Evolutionary conservation across 257 asterid genomes (phyloP), one percentile per base, ranked within the genome.

Genomic region (Petunia secreta): DNA sequence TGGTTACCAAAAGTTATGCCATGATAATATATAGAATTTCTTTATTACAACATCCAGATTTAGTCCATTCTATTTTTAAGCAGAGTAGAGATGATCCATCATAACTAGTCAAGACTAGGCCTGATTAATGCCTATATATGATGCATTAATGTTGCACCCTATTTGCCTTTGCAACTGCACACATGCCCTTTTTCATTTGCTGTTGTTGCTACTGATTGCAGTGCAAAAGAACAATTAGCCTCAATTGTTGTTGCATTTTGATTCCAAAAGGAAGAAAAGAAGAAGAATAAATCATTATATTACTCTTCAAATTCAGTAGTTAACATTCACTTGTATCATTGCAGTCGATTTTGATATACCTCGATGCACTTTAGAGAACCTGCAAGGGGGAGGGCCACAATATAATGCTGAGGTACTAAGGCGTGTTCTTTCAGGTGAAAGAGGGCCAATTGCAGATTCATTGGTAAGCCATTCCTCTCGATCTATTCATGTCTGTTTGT

Each of bases 321-420:
- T 69, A 39, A 75, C 40, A 38, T n/a, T 4, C 4, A 34, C 13
- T 3, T 8, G 3, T 58, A 15, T 15, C 50, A 34, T 79, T 57
- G 83, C 37, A 92, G 97, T 92, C 83, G 92, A 90, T 55, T 90
- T 90, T 40, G 95, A 95, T 52, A 90, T 92, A 77, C 94, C 93
- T 54, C 95, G 95, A 40, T 90, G 97, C 91, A 89, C 91, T 36
- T 48, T 92, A 79, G 91, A 87, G n/a, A 87, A 87, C 63, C 65
- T 92, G 81, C 86, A 84, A 55, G 97, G 97, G 9, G 95, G 92
- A 82, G 92, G 81, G 39, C 92, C 93, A 5, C 88, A 88, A 53
- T 89, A 89, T 85, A 92, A 92, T 4, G 92, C 97, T 1, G 87
- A 81, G 8, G 81, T 83, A 40, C 85, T 92, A 60, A 79, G 85